phyloP scores from a whole-genome alignment of 495 filamentous ascomycete genomes.

The Hypoxylon fragiforme region DNA sequence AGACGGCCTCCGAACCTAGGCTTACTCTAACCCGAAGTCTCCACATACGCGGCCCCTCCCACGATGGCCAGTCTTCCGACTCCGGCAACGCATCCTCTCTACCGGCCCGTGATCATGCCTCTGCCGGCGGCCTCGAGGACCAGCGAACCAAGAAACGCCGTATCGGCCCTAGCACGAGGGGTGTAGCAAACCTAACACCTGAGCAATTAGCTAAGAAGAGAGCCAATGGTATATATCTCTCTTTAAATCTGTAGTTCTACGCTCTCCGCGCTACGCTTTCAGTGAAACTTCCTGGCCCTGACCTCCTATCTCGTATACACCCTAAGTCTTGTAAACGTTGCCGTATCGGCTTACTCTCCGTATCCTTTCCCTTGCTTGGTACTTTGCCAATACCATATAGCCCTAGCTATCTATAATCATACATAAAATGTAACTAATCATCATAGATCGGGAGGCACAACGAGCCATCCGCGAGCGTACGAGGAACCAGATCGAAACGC shows the following conservation, averaged over 20 bases:
- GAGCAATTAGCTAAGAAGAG: constrained; percentile 76
- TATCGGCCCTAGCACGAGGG: constrained; percentile 51
- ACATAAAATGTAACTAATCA: constrained; percentile 7
- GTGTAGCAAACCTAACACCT: constrained; percentile 70
- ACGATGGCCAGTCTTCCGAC: constrained; percentile 26
- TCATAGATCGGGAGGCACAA: constrained; percentile 73
- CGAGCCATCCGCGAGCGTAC: constrained; percentile 79
- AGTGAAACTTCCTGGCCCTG: too few relatives aligned
- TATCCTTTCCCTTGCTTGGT: not conserved
- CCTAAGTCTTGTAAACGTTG: constrained; percentile 8
- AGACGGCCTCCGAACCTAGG: constrained; percentile 2
- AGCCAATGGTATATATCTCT: constrained; percentile 61
- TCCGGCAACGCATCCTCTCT: constrained; percentile 14
- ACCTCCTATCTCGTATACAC: too few relatives aligned
- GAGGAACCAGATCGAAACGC: constrained; percentile 69
- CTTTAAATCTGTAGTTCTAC: too few relatives aligned
- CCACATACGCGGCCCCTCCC: constrained; percentile 24
- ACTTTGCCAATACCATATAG: not conserved
- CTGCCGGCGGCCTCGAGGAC: constrained; percentile 19
- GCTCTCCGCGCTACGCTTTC: too few relatives aligned
- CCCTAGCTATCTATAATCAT: not conserved
- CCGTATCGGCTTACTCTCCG: constrained; percentile 3
- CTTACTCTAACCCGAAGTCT: not conserved
- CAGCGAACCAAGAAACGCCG: constrained; percentile 44
- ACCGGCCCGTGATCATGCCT: constrained; percentile 5